Base-by-base conservation (phyloP, 768 basidiomycete genomes). In the Suillus plorans region DNA sequence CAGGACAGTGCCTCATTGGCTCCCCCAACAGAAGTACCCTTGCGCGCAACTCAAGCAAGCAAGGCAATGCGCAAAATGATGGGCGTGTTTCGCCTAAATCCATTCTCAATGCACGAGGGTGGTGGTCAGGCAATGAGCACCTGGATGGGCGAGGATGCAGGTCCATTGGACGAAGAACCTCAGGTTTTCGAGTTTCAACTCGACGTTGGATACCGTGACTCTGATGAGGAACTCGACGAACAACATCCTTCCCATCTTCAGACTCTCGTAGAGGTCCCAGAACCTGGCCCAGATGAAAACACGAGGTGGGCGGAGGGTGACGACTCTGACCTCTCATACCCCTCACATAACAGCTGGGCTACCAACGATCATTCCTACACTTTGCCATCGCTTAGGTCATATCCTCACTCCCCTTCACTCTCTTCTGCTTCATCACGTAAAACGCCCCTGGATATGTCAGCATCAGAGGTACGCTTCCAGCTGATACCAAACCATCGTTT, bases 51-150 rank as follows among this genome's bases (percentile, higher is more conserved):
- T 0, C 87, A 91, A 70, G 91, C 90, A 1, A 81, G 84, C 66
- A 81, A 84, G 55, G 81, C 84, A 52, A 91, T 91, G 91, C 84
- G 87, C 62, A 78, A 79, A 57, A 86, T 91, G 86, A 93, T 93
- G 91, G 85, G 85, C 50, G 85, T 87, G 25, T 90, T 92, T 73
- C 84, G 91, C 9, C 81, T 92, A 69, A 89, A 92, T 74, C 90
- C 89, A 0, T 92, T 92, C 69, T 83, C 89, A 28, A 85, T 87
- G 78, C 86, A 89, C 67, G 85, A 80, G 64, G 81, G 80, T 37
- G 71, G 74, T 4, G 78, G 81, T 45, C 80, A 81, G 56, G 79
- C 80, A 5, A 65, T 76, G 3, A 74, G 79, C 7, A 76, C 81
- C 9, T 84, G 82, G 81, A 78, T 75, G 12, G 79, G 80, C 62